phyloP scores from a whole-genome alignment of 345 rosid species.

The Gossypium raimondii region DNA sequence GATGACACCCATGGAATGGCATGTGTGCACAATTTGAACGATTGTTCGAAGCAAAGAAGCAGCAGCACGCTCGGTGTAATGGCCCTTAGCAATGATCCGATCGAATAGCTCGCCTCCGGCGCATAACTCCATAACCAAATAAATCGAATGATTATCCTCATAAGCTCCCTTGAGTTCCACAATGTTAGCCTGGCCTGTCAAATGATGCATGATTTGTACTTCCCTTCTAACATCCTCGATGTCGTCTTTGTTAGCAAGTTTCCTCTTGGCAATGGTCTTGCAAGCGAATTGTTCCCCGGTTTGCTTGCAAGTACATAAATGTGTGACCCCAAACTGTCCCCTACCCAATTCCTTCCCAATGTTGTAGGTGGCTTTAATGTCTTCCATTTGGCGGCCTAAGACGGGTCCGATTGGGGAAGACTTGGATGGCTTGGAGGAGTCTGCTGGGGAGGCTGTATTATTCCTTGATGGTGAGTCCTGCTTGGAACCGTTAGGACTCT shows the following conservation, averaged over 20 bases:
- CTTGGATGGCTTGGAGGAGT: conserved; percentile 34
- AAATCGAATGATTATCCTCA: conserved; percentile 89
- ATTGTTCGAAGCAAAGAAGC: conserved; percentile 81
- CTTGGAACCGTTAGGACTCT: background rate
- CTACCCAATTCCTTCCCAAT: conserved; percentile 86
- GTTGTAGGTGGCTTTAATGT: conserved; percentile 54
- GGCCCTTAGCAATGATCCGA: conserved; percentile 87
- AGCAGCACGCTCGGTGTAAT: conserved; percentile 85
- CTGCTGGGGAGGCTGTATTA: conserved; percentile 22
- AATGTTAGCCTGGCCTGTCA: conserved; percentile 81
- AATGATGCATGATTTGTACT: conserved; percentile 91
- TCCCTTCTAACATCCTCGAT: conserved; percentile 88
- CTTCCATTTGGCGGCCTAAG: conserved; percentile 91
- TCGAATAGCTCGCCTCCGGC: conserved; percentile 94
- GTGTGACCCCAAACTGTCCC: conserved; percentile 88
- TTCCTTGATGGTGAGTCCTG: conserved; percentile 18
- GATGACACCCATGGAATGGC: conserved; percentile 94
- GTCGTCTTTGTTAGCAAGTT: conserved; percentile 83
- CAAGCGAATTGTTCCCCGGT: conserved; percentile 81
- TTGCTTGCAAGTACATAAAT: conserved; percentile 68
- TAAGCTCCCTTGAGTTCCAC: conserved; percentile 94
- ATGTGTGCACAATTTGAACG: conserved; percentile 80
- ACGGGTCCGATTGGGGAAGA: conserved; percentile 59
- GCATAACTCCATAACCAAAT: conserved; percentile 92
- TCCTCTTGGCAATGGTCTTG: conserved; percentile 86